A percentile compares a stretch with the other conserved stretches of the same genome.
Evolutionary conservation across 805 yeast genomes (phyloP).

Genomic region (Cyberlindnera euphorbiiphila): DNA sequence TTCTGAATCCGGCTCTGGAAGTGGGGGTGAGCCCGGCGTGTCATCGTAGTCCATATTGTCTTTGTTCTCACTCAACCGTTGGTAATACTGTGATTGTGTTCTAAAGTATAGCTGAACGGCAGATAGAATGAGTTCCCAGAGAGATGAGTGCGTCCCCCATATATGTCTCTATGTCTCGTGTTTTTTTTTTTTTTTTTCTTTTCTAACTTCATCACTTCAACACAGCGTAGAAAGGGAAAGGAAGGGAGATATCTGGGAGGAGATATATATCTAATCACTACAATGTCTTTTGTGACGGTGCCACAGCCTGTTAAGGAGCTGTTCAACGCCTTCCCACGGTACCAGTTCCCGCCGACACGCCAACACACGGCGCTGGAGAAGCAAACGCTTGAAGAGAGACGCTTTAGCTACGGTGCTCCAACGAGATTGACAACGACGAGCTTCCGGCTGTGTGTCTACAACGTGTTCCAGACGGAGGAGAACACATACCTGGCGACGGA

Average conservation of each 20-base stretch:
- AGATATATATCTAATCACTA: too few species aligned
- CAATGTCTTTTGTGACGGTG: conserved; percentile 17
- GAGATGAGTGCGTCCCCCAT: too few species aligned
- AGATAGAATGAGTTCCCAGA: too few species aligned
- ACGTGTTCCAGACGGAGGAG: conserved; percentile 33
- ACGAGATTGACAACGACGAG: conserved; percentile 18
- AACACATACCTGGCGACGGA: conserved; percentile 46
- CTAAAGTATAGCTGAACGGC: too few species aligned
- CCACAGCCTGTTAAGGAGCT: conserved; percentile 43
- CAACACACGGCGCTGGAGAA: conserved; percentile 28
- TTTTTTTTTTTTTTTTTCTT: too few species aligned
- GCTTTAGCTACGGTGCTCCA: conserved; percentile 22
- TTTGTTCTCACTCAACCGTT: too few species aligned
- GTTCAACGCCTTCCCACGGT: conserved; percentile 51
- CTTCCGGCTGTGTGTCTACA: conserved; percentile 54
- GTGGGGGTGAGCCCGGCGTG: conserved; percentile 25
- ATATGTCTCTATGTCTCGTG: too few species aligned
- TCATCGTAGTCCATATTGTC: conserved; percentile 19
- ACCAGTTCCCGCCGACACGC: conserved; percentile 36
- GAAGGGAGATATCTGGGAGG: too few species aligned
- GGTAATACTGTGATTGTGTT: too few species aligned
- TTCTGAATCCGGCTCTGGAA: conserved; percentile 25
- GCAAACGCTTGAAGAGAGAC: conserved; percentile 24
- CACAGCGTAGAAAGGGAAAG: background rate
- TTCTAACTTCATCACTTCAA: too few species aligned